Conservation (phyloP, 768 basidiomycete species). For the Brasilioporus rufonigricans region DNA sequence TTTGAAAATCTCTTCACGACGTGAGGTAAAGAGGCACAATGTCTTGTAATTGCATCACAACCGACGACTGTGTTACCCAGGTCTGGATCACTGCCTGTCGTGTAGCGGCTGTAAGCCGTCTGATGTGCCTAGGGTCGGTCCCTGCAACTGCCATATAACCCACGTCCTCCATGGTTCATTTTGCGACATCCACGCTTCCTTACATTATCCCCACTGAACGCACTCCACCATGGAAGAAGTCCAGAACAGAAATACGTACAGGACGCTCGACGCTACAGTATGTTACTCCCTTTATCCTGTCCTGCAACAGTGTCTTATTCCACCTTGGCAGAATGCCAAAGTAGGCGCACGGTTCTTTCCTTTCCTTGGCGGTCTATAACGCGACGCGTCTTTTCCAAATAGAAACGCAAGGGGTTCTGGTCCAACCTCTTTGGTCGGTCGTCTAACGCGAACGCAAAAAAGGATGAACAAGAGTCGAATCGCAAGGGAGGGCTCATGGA, state of each 20-base stretch:
- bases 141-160: not conserved
- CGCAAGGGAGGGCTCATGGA: conserved; percentile 5
- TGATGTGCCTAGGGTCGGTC: not conserved
- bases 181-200: not conserved
- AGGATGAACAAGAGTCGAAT: not conserved
- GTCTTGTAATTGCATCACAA: no score
- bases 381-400: not conserved
- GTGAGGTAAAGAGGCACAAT: not conserved
- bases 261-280: not conserved
- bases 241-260: not conserved
- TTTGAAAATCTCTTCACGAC: not conserved
- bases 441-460: not conserved
- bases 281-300: not conserved
- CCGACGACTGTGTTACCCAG: no score
- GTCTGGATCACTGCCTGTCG: not conserved
- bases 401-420: conserved; percentile 21
- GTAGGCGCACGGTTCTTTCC: not conserved
- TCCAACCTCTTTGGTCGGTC: conserved; percentile 7
- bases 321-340: conserved; percentile 3
- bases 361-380: not conserved
- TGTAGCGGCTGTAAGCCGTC: not conserved
- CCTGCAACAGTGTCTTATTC: not conserved
- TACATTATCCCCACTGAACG: not conserved
- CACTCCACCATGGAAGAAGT: conserved; percentile 1
- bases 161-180: conserved; percentile 8